These are phyloP conservation scores for Coniochaeta sp. DNA, from an alignment of 2,329 filamentous ascomycete genomes.

Conservation along the genomic window DNA sequence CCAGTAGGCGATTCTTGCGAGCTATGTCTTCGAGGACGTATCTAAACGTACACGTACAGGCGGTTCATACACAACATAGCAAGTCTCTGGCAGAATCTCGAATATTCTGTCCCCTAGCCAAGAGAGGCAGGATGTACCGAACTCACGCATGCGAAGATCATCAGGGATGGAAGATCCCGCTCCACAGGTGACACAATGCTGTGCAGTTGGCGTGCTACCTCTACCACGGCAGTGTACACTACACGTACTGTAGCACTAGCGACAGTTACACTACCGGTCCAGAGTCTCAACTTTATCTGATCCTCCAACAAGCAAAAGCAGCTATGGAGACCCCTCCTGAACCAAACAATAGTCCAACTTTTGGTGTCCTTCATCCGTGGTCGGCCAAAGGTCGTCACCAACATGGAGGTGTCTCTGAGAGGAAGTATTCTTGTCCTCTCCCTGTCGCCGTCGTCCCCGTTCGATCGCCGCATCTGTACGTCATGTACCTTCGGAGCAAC, in stretches of 20 bases:
- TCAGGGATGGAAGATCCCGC: background rate
- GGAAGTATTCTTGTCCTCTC: background rate
- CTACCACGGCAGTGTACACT: too few species aligned
- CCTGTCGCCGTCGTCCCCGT: background rate
- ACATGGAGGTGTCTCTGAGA: background rate
- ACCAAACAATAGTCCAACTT: background rate
- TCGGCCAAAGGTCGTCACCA: background rate
- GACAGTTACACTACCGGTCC: background rate
- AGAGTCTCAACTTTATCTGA: slow-evolving; percentile 1
- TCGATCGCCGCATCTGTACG: background rate
- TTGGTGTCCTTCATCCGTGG: background rate
- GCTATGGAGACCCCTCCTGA: too few species aligned
- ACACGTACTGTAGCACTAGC: too few species aligned
- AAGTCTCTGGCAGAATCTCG: background rate
- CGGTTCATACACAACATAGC: background rate
- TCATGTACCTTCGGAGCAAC: background rate
- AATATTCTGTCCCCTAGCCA: background rate
- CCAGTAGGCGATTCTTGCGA: too few species aligned
- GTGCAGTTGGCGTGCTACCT: background rate
- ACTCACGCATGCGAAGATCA: background rate
- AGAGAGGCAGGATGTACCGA: background rate
- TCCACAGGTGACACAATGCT: background rate
- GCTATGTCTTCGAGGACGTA: too few species aligned
- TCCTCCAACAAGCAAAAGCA: background rate
- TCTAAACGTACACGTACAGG: too few species aligned